Evolutionary conservation across 2,329 filamentous ascomycete genomes (phyloP), one percentile per base, ranked within the genome.

Genomic region (Epichloe aotearoae): DNA sequence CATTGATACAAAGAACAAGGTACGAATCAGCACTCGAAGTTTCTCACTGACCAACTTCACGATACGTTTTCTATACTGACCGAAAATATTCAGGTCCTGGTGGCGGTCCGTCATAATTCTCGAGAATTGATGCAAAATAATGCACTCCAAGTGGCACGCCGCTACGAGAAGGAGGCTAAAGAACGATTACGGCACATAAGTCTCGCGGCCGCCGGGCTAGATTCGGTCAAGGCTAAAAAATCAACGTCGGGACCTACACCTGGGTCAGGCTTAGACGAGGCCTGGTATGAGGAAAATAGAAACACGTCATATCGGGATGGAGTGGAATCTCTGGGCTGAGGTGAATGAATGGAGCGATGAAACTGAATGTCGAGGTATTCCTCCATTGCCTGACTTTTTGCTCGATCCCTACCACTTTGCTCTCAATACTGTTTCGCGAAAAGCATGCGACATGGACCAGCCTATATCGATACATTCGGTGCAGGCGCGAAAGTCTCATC

Each of bases 1-100:
- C 30, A 84, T 98, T 53, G 89, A 98, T 63, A 78, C 86, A 0
- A 88, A 94, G 53, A 85, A 93, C 58, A 77, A 80, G 63, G 82
- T 83, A 69, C 56, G 39, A 46, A 40, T 23, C 5, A 41, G n/a
- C 47, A 7, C 20, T 42, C 3, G 7, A 42, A 2, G 12, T 20
- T 15, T 12, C 10, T 19, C 5, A 19, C 20, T 34, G 12, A 19
- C 2, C 4, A 17, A 14, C 8, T 19, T 17, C 6, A 15, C 6
- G 3, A 2, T 20, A 11, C 15, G 12, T 30, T 20, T 20, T 15
- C 46, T 8, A 15, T 41, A 11, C 41, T 50, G 39, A 50, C 23
- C 10, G 8, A 36, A 14, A 38, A 11, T 30, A 2, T 52, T 15
- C 46, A 86, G 76, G 72, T 94, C 2, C 77, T 97, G 5, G 79